These are phyloP conservation scores for Dissophora ornata DNA, from an alignment of 192 early-diverging fungal species.

Conservation along the genomic window DNA sequence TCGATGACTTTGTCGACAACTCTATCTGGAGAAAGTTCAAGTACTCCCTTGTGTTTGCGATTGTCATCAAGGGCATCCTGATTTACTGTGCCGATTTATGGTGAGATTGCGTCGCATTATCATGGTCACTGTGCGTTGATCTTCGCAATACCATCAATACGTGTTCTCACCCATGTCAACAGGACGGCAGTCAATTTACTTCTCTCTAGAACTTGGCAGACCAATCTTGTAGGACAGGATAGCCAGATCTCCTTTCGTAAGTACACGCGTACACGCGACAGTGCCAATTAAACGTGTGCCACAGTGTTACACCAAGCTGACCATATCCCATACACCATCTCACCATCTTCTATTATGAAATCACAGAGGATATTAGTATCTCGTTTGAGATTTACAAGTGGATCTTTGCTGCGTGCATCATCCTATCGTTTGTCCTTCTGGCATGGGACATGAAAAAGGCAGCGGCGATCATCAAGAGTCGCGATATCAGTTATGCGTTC, in stretches of 20 bases:
- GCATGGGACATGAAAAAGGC: slow-evolving; percentile 82
- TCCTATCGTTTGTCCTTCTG: slow-evolving; percentile 78
- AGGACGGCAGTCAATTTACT: slow-evolving; percentile 55
- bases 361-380: slow-evolving; percentile 14
- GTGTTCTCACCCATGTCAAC: not conserved
- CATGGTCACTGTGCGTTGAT: too few relatives aligned
- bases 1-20: slow-evolving; percentile 73
- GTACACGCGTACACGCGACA: not conserved
- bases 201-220: slow-evolving; percentile 24
- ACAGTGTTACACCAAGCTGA: not conserved
- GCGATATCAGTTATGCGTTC: slow-evolving; percentile 81
- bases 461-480: slow-evolving; percentile 64
- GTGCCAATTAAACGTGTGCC: too few relatives aligned
- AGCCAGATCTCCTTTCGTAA: slow-evolving; percentile 5
- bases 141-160: not conserved
- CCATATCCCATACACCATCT: not conserved
- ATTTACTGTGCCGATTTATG: slow-evolving; percentile 87
- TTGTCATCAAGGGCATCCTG: slow-evolving; percentile 76
- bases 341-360: too few relatives aligned
- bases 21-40: slow-evolving; percentile 55
- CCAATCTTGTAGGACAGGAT: slow-evolving; percentile 15
- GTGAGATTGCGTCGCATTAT: slow-evolving; percentile 3
- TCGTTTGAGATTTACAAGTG: slow-evolving; percentile 57
- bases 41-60: slow-evolving; percentile 70
- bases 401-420: slow-evolving; percentile 71